Conservation (phyloP, 208 protist genomes). For the Wallacemonas sp. region DNA sequence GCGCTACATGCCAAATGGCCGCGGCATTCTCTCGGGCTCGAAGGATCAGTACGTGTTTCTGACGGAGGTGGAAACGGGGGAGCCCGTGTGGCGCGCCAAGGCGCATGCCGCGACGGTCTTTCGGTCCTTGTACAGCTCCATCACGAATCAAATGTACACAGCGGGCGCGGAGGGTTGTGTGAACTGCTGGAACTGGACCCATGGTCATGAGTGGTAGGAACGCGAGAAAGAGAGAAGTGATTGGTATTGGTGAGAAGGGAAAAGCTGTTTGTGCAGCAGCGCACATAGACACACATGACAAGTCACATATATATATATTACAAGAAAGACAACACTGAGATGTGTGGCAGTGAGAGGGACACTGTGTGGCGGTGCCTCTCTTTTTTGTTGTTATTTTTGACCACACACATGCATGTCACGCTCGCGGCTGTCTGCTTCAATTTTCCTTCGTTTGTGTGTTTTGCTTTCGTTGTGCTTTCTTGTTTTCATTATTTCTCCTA, state of each 20-base stretch:
- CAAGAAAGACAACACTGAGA: too few species aligned
- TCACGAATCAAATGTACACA: conserved; percentile 41
- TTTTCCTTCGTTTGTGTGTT: conserved; percentile 7
- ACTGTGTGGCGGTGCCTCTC: too few species aligned
- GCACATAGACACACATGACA: too few species aligned
- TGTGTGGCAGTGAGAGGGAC: too few species aligned
- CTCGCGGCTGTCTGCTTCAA: background rate
- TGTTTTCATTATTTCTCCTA: background rate
- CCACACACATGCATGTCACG: too few species aligned
- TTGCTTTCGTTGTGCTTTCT: background rate
- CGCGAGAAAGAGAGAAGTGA: background rate
- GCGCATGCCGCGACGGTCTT: conserved; percentile 62
- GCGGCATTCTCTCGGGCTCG: conserved; percentile 51
- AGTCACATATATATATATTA: too few species aligned
- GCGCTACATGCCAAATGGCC: conserved; percentile 47
- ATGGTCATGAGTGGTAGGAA: conserved; percentile 29
- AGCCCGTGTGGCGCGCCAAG: conserved; percentile 52
- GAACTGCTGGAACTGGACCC: conserved; percentile 64
- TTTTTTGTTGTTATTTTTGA: too few species aligned
- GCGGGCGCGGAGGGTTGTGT: conserved; percentile 43
- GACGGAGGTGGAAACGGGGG: conserved; percentile 36
- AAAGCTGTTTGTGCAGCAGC: too few species aligned
- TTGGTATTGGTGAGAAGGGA: too few species aligned
- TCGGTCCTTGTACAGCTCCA: conserved; percentile 42
- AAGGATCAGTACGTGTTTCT: conserved; percentile 52